phyloP scores from a whole-genome alignment of 1,284 basidiomycete species.

The Rhodotorula glutinis region DNA sequence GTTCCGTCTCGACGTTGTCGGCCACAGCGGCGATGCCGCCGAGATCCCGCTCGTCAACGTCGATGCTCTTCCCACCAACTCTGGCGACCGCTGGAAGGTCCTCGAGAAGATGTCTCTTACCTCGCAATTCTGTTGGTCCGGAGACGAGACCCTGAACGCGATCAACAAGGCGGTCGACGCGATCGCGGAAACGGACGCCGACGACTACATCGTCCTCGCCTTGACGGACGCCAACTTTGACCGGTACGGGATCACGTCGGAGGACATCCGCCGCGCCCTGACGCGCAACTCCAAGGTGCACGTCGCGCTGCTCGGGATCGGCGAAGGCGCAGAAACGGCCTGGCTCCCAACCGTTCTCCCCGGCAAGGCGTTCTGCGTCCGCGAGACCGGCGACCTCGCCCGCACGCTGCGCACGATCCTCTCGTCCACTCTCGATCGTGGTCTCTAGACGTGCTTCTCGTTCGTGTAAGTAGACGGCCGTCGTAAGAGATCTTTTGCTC shows the following conservation, averaged over 20 bases:
- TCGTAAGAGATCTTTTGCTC: no score
- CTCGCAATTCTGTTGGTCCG: constrained; percentile 36
- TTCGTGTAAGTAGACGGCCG: no score
- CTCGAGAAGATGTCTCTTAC: constrained; percentile 32
- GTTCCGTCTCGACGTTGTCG: constrained; percentile 47
- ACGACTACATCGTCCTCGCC: constrained; percentile 50
- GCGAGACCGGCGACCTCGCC: constrained; percentile 34
- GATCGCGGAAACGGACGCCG: constrained; percentile 24
- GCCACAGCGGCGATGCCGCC: constrained; percentile 47
- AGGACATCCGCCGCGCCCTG: constrained; percentile 20
- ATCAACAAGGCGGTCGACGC: constrained; percentile 27
- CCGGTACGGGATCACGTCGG: constrained; percentile 47
- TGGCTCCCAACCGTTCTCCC: constrained; percentile 37
- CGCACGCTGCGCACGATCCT: constrained; percentile 32
- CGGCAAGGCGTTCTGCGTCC: constrained; percentile 32
- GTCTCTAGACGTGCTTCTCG: constrained; percentile 9
- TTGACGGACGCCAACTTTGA: constrained; percentile 49
- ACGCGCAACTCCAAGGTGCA: constrained; percentile 31
- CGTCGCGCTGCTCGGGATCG: constrained; percentile 32
- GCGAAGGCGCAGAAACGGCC: constrained; percentile 36
- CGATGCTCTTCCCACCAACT: constrained; percentile 16
- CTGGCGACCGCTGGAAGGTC: constrained; percentile 28
- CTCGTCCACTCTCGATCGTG: constrained; percentile 20
- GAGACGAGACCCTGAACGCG: constrained; percentile 42
- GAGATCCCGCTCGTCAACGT: constrained; percentile 45